Base-by-base conservation (phyloP, 2,329 filamentous ascomycete genomes). In the Exserohilum turcica region DNA sequence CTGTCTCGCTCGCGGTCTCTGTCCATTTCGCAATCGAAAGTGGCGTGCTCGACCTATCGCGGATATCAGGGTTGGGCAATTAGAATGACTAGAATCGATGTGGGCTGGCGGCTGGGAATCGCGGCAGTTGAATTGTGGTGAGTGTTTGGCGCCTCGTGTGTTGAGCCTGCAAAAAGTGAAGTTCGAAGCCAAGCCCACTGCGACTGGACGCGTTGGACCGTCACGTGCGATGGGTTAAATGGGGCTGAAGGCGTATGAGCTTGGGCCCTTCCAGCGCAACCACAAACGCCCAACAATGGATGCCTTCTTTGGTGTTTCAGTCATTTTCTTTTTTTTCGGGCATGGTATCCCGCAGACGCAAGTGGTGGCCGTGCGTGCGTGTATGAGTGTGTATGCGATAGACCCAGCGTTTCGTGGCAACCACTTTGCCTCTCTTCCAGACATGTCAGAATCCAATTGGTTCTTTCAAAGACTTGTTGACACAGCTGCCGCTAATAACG, bases 1-100 rank as follows among this genome's bases (percentile, higher is more conserved):
- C 74, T 64, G 51, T 76, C 75, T 61, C 75, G 65, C 54, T 76
- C 75, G 58, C 74, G 68, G 55, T 78, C 75, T 50, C 71, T 64
- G 43, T 74, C 70, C 72, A 75, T 74, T 42, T 54, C 55, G 60
- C 38, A 46, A 31, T 16, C 27, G 38, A 47, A 29, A 28, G 24
- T 46, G 24, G 13, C 19, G 16, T 28, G 21, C 19, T 24, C 18
- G 43, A 18, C 24, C 24, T 43, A 15, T 37, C 18, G 32, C 28
- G 21, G 39, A 39, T 46, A 15, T 13, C 35, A 38, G 45, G 32
- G 9, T 42, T 52, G 55, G 50, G 21, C 16, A 9, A 40, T 28
- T 46, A 48, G 35, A 40, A 24, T 9, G 31, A 31, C 47, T 47
- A 49, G 15, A 31, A 29, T 27, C 43, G 33, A 33, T 48, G 28